Evolutionary conservation across 2,329 filamentous ascomycete species (phyloP).

Genomic region (Colletotrichum sp.): DNA sequence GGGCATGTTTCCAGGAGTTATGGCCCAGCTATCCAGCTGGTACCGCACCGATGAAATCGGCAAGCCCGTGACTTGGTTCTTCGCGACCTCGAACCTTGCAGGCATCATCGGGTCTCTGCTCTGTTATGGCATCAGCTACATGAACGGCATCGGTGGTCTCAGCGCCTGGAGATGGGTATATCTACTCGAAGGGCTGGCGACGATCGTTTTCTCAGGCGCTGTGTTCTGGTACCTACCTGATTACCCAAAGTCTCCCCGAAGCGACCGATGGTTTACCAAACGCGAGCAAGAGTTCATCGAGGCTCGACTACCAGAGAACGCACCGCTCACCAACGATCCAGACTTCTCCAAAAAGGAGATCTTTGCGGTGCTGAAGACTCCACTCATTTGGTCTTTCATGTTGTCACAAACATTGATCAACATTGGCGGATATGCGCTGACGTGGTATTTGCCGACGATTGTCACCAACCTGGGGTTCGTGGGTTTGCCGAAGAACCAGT

Average conservation of each 20-base stretch:
- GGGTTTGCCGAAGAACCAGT: conserved; percentile 44
- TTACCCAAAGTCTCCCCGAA: conserved; percentile 45
- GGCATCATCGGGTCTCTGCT: conserved; percentile 38
- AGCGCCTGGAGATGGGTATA: conserved; percentile 41
- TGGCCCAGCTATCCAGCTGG: conserved; percentile 47
- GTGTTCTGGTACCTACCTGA: conserved; percentile 42
- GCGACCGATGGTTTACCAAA: conserved; percentile 38
- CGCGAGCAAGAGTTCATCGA: conserved; percentile 46
- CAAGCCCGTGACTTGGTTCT: conserved; percentile 47
- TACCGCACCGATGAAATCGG: conserved; percentile 51
- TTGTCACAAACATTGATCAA: conserved; percentile 38
- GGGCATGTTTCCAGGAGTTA: conserved; percentile 45
- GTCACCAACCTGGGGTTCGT: conserved; percentile 47
- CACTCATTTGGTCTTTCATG: conserved; percentile 28
- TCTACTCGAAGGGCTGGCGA: conserved; percentile 46
- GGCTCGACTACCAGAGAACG: conserved; percentile 39
- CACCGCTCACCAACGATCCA: conserved; percentile 39
- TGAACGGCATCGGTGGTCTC: conserved; percentile 27
- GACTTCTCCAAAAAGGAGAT: conserved; percentile 40
- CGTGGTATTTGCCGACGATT: conserved; percentile 46
- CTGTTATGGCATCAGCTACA: conserved; percentile 31
- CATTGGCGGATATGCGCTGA: conserved; percentile 44
- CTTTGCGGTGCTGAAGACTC: conserved; percentile 31
- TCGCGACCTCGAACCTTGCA: conserved; percentile 35
- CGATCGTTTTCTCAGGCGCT: conserved; percentile 29